Conservation (phyloP, 2,329 filamentous ascomycete genomes). For the Stromatinia cepivora region DNA sequence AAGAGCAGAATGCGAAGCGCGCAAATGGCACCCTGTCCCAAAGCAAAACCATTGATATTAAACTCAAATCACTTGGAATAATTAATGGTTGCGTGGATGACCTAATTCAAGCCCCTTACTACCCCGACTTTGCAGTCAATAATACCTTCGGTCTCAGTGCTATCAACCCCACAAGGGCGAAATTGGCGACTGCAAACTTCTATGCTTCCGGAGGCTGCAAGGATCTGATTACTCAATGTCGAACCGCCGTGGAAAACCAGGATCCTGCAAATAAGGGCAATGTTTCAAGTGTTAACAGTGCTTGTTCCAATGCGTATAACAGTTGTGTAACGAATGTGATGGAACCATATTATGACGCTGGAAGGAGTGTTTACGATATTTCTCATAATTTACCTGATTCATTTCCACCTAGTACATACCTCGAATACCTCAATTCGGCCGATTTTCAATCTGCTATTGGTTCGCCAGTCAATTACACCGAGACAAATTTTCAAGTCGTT, state of each 20-base stretch:
- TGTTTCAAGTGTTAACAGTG: slow-evolving; percentile 40
- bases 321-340: slow-evolving; percentile 42
- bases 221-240: slow-evolving; percentile 55
- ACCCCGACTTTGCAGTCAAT: slow-evolving; percentile 57
- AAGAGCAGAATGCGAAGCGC: slow-evolving; percentile 61
- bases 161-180: slow-evolving; percentile 53
- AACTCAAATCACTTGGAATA: slow-evolving; percentile 64
- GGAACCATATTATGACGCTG: slow-evolving; percentile 40
- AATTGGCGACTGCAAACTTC: slow-evolving; percentile 49
- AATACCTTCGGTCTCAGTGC: slow-evolving; percentile 66
- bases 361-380: slow-evolving; percentile 43
- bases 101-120: slow-evolving; percentile 58
- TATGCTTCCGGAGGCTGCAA: slow-evolving; percentile 53
- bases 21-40: slow-evolving; percentile 50
- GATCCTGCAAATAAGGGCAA: slow-evolving; percentile 49
- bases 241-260: slow-evolving; percentile 43
- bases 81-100: slow-evolving; percentile 71
- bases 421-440: slow-evolving; percentile 64
- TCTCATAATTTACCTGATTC: slow-evolving; percentile 50
- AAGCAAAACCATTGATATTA: slow-evolving; percentile 58
- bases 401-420: slow-evolving; percentile 61
- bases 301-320: slow-evolving; percentile 41
- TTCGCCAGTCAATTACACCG: slow-evolving; percentile 60
- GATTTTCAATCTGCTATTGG: slow-evolving; percentile 62
- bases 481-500: slow-evolving; percentile 49